These are phyloP conservation scores for Clavaria fumosa DNA, from an alignment of 768 basidiomycete genomes.

Conservation along the genomic window DNA sequence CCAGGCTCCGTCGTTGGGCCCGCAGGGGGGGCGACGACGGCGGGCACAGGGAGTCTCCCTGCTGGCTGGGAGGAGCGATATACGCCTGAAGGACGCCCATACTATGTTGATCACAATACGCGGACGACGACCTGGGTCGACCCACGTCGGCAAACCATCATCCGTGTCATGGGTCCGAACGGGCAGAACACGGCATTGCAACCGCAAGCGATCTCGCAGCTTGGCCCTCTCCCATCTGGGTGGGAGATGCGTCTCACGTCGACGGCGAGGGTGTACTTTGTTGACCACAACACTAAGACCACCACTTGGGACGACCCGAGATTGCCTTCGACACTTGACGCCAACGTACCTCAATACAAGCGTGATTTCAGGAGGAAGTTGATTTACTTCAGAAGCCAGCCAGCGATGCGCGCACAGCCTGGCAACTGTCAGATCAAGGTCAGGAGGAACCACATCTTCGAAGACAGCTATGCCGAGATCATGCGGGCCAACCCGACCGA, in stretches of 20 bases:
- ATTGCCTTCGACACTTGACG: conserved; percentile 83
- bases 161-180: conserved; percentile 91
- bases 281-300: conserved; percentile 99
- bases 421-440: conserved; percentile 99
- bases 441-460: conserved; percentile 94
- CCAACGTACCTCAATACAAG: conserved; percentile 98
- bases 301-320: conserved; percentile 99
- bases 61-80: conserved; percentile 99
- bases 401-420: conserved; percentile 93
- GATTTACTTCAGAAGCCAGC: conserved; percentile 98
- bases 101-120: conserved; percentile 99
- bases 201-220: conserved; percentile 90
- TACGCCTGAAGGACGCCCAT: conserved; percentile 95
- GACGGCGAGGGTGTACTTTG: conserved; percentile 97
- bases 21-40: conserved; percentile 34
- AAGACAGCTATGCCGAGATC: conserved; percentile 98
- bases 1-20: conserved; percentile 26
- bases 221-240: conserved; percentile 91
- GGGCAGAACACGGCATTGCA: conserved; percentile 81
- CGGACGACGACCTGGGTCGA: conserved; percentile 99
- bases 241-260: conserved; percentile 99
- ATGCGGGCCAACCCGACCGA: conserved; percentile 99
- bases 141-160: conserved; percentile 89
- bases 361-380: conserved; percentile 98
- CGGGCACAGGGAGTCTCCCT: conserved; percentile 77